phyloP scores from a whole-genome alignment of 371 early-diverging fungal genomes.

The Haplosporangium sp. region DNA sequence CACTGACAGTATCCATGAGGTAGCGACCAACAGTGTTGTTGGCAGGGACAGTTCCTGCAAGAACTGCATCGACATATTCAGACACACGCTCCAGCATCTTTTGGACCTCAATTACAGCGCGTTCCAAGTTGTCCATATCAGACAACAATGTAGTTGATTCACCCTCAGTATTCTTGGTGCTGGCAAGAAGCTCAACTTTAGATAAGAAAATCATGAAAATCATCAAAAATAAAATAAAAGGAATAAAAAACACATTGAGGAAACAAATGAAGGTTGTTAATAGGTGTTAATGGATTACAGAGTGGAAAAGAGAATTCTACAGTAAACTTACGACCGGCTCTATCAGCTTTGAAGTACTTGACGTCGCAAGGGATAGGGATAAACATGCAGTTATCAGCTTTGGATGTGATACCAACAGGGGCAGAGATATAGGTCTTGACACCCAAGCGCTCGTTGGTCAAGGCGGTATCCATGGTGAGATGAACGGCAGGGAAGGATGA shows the following conservation, averaged over 20 bases:
- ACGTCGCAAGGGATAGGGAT: constrained; percentile 89
- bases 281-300: no score
- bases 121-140: constrained; percentile 93
- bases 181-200: constrained; percentile 80
- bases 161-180: constrained; percentile 67
- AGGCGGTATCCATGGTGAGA: constrained; percentile 87
- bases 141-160: constrained; percentile 75
- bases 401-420: constrained; percentile 76
- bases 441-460: constrained; percentile 78
- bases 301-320: no score
- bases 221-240: neutral
- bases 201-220: constrained; percentile 1
- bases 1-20: constrained; percentile 92
- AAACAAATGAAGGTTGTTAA: no score
- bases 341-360: constrained; percentile 89
- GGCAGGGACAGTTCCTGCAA: constrained; percentile 75
- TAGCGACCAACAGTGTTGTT: constrained; percentile 91
- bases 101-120: constrained; percentile 80
- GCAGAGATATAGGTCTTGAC: constrained; percentile 81
- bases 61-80: constrained; percentile 85
- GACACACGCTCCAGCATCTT: constrained; percentile 89
- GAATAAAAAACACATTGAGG: neutral
- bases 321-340: constrained; percentile 79
- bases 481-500: constrained; percentile 88
- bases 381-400: constrained; percentile 85